Percentiles rank a stretch among this genome's conserved stretches.
Conservation (phyloP, 768 basidiomycete species). For the Termitomyces sp. region DNA sequence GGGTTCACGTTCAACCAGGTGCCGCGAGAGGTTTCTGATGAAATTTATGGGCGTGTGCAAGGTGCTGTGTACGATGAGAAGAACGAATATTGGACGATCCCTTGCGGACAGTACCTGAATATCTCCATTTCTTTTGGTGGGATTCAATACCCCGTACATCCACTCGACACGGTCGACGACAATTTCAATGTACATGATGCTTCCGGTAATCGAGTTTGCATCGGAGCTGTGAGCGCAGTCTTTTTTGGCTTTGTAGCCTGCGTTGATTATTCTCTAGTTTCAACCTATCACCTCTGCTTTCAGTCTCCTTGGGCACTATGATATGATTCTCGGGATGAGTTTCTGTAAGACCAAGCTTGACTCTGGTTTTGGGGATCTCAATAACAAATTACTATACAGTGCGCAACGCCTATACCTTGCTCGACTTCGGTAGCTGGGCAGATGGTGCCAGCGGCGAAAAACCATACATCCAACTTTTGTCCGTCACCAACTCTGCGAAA, state of each 20-base stretch:
- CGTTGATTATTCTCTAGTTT: constrained; percentile 38
- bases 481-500: constrained; percentile 44
- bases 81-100: constrained; percentile 63
- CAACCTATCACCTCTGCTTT: constrained; percentile 82
- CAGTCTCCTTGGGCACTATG: constrained; percentile 71
- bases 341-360: constrained; percentile 45
- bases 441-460: constrained; percentile 37
- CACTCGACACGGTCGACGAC: constrained; percentile 60
- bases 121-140: constrained; percentile 72
- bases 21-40: constrained; percentile 68
- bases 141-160: constrained; percentile 62
- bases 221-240: constrained; percentile 51
- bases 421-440: constrained; percentile 71
- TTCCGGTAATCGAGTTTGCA: constrained; percentile 52
- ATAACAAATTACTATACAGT: constrained; percentile 34
- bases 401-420: constrained; percentile 67
- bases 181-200: constrained; percentile 45
- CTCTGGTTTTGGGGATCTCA: background rate
- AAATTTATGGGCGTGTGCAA: constrained; percentile 74
- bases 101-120: constrained; percentile 70
- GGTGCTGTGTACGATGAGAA: constrained; percentile 60
- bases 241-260: background rate
- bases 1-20: constrained; percentile 70
- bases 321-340: constrained; percentile 80
- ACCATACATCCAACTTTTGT: constrained; percentile 68